Evolutionary conservation across 1,284 basidiomycete species (phyloP).

Genomic region (Ceratobasidium sp.): DNA sequence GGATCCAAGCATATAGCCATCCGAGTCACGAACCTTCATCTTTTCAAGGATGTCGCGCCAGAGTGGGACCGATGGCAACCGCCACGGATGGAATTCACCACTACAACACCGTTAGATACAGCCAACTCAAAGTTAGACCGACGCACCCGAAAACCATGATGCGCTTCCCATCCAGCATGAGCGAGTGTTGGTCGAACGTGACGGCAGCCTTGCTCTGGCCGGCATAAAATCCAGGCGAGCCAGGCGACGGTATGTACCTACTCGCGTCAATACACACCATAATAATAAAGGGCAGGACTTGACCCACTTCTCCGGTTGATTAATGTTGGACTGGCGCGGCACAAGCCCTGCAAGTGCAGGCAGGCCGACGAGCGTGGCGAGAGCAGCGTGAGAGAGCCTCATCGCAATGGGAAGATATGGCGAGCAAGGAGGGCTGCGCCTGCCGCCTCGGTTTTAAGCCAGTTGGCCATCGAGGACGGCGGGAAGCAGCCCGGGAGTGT

Average conservation of each 20-base stretch:
- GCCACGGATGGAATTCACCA: conserved; percentile 43
- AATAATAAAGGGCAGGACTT: background rate
- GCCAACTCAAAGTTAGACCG: background rate
- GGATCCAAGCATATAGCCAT: background rate
- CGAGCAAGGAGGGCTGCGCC: background rate
- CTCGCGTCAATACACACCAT: background rate
- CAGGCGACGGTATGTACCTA: conserved; percentile 44
- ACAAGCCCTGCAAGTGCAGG: conserved; percentile 13
- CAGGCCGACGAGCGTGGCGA: conserved; percentile 4
- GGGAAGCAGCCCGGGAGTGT: too few species aligned
- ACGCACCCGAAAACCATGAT: background rate
- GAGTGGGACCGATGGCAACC: conserved; percentile 36
- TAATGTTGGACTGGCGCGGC: conserved; percentile 12
- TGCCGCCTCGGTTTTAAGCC: background rate
- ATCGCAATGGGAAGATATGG: background rate
- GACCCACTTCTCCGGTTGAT: conserved; percentile 27
- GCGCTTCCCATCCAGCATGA: conserved; percentile 26
- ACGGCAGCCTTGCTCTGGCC: conserved; percentile 56
- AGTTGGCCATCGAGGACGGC: too few species aligned
- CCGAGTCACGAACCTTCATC: conserved; percentile 31
- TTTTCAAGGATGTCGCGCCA: conserved; percentile 46
- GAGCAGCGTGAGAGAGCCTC: conserved; percentile 5
- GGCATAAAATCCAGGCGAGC: conserved; percentile 56
- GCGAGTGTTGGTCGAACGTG: conserved; percentile 51
- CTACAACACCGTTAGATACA: background rate